Percentiles rank a stretch among this genome's conserved stretches.
These are phyloP conservation scores for Ustilago curta DNA, from an alignment of 1,284 basidiomycete genomes.

Conservation along the genomic window DNA sequence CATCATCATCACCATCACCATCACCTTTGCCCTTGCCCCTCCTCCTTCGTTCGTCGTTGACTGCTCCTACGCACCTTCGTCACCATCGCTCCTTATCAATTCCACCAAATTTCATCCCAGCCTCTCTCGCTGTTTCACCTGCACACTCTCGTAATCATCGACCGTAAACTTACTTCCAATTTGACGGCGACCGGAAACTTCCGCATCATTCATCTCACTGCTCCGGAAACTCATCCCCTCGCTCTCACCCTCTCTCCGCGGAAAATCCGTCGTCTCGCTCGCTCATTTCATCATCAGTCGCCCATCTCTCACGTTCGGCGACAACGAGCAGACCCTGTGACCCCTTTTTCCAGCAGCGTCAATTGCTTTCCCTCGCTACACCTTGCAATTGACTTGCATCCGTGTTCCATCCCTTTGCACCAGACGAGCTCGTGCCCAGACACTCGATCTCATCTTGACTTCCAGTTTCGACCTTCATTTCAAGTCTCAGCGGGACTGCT, in stretches of 20 bases:
- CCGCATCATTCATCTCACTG: background rate
- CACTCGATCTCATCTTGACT: background rate
- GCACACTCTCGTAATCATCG: conserved; percentile 1
- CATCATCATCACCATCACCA: background rate
- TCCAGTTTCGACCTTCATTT: background rate
- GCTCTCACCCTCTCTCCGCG: background rate
- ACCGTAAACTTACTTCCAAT: background rate
- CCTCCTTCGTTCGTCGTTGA: background rate
- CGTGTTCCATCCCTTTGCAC: background rate
- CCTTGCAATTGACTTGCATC: conserved; percentile 1
- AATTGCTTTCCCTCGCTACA: background rate
- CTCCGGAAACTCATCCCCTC: background rate
- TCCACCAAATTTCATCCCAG: background rate
- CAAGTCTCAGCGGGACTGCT: background rate
- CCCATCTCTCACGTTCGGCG: conserved; percentile 4
- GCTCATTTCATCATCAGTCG: background rate
- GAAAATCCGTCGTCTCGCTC: background rate
- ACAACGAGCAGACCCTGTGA: conserved; percentile 1
- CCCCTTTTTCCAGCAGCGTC: background rate
- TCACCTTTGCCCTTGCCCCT: background rate
- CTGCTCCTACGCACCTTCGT: background rate
- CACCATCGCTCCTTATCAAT: background rate
- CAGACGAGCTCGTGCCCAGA: background rate
- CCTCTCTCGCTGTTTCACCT: background rate
- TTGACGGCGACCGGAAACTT: conserved; percentile 4